Percentiles rank a stretch among this genome's conserved stretches.
These are phyloP conservation scores for Phytophthora hybrid DNA, from an alignment of 352 stramenopile genomes.

Conservation along the genomic window DNA sequence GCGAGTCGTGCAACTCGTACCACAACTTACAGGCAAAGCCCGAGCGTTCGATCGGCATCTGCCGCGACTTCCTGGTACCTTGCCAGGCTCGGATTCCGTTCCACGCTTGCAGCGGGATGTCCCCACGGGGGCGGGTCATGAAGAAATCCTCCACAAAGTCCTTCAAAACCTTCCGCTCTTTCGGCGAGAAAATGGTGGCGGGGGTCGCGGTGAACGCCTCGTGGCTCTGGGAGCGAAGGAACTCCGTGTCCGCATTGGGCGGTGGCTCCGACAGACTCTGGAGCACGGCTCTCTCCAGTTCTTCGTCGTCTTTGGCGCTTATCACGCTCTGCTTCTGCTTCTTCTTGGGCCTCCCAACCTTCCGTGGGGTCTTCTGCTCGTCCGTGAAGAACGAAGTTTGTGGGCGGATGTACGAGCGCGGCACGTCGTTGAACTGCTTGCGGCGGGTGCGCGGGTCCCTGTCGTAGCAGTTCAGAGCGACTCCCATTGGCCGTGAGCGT, in stretches of 20 bases:
- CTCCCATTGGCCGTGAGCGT: neutral
- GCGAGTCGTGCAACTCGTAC: conserved; percentile 76
- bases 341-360: conserved; percentile 40
- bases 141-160: conserved; percentile 53
- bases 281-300: conserved; percentile 11
- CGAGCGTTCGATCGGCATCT: conserved; percentile 61
- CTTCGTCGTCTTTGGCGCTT: neutral
- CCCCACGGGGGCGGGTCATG: conserved; percentile 16
- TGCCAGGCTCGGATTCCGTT: conserved; percentile 53
- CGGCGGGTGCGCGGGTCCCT: conserved; percentile 13
- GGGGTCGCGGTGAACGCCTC: conserved; percentile 62
- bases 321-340: conserved; percentile 30
- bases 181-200: conserved; percentile 59
- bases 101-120: conserved; percentile 60
- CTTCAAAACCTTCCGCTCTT: conserved; percentile 65
- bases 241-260: conserved; percentile 61
- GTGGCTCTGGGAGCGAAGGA: conserved; percentile 62
- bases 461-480: conserved; percentile 34
- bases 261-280: conserved; percentile 43
- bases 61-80: conserved; percentile 30
- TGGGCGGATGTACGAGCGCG: conserved; percentile 68
- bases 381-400: conserved; percentile 73
- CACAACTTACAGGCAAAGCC: conserved; percentile 79
- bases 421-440: conserved; percentile 34
- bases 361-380: conserved; percentile 30